Conservation (phyloP, 1,284 basidiomycete species). For the Moesziomyces globuligerus region DNA sequence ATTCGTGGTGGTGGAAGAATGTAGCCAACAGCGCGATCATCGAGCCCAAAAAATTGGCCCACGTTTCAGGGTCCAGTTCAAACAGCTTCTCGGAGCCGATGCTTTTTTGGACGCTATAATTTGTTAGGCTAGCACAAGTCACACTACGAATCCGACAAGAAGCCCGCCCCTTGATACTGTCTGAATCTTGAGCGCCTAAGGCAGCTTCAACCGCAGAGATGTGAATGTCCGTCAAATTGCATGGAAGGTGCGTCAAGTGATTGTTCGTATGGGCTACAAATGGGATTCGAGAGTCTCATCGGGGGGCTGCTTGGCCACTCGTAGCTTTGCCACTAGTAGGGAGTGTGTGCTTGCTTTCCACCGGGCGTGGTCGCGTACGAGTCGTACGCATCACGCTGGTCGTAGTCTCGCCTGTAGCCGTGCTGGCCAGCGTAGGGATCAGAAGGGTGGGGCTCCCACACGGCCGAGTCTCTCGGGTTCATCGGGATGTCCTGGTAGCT, state of each 20-base stretch:
- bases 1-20: slow-evolving; percentile 6
- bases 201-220: not conserved
- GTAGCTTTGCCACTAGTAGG: too few relatives aligned
- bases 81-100: not conserved
- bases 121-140: too few relatives aligned
- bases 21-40: not conserved
- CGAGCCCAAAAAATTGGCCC: slow-evolving; percentile 16
- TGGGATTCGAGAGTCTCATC: not conserved
- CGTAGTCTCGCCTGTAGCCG: slow-evolving; percentile 3
- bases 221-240: not conserved
- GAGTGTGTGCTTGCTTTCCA: slow-evolving; percentile 21
- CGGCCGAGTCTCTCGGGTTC: slow-evolving; percentile 50
- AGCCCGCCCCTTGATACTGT: not conserved
- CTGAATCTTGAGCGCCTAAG: not conserved
- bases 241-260: not conserved
- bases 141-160: too few relatives aligned
- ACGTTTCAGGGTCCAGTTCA: not conserved
- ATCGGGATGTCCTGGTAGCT: slow-evolving; percentile 51
- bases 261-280: not conserved
- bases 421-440: slow-evolving; percentile 27
- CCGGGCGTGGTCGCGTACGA: slow-evolving; percentile 32
- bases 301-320: too few relatives aligned
- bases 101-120: too few relatives aligned
- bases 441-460: slow-evolving; percentile 46
- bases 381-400: slow-evolving; percentile 14